These are phyloP conservation scores for Pseudopithomyces chartarum DNA, from an alignment of 2,329 filamentous ascomycete species.

Conservation along the genomic window DNA sequence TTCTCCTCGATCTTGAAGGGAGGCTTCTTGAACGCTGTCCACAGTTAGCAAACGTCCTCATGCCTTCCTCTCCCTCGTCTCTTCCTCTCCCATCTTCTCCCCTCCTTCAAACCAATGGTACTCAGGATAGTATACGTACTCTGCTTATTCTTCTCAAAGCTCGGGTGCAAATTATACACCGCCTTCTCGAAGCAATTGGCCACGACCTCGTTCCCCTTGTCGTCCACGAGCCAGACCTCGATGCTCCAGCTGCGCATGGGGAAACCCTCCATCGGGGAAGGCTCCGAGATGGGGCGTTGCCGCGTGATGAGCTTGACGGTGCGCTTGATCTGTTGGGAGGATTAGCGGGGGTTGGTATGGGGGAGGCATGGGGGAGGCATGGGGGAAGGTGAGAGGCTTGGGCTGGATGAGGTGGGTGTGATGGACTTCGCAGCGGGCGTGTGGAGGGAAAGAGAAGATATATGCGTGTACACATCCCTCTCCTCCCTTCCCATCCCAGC, in stretches of 20 bases:
- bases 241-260: conserved; percentile 94
- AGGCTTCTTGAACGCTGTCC: conserved; percentile 69
- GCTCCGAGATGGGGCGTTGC: conserved; percentile 83
- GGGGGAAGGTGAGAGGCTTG: too few species aligned
- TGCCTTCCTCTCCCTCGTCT: background rate
- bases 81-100: background rate
- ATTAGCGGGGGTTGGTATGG: too few species aligned
- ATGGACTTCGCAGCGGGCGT: too few species aligned
- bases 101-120: too few species aligned
- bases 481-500: too few species aligned
- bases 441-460: too few species aligned
- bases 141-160: conserved; percentile 85
- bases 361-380: too few species aligned
- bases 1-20: conserved; percentile 92
- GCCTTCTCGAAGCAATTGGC: conserved; percentile 91
- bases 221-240: conserved; percentile 81
- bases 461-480: too few species aligned
- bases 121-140: conserved; percentile 60
- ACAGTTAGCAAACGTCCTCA: background rate
- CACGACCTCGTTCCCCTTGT: conserved; percentile 80
- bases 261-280: conserved; percentile 81
- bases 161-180: conserved; percentile 90
- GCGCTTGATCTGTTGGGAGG: conserved; percentile 69
- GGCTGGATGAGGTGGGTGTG: background rate
- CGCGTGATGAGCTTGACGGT: conserved; percentile 92